A percentile compares a stretch with the other conserved stretches of the same genome.
phyloP scores from a whole-genome alignment of 2,329 filamentous ascomycete genomes.

The Aspergillus novofumigatus region DNA sequence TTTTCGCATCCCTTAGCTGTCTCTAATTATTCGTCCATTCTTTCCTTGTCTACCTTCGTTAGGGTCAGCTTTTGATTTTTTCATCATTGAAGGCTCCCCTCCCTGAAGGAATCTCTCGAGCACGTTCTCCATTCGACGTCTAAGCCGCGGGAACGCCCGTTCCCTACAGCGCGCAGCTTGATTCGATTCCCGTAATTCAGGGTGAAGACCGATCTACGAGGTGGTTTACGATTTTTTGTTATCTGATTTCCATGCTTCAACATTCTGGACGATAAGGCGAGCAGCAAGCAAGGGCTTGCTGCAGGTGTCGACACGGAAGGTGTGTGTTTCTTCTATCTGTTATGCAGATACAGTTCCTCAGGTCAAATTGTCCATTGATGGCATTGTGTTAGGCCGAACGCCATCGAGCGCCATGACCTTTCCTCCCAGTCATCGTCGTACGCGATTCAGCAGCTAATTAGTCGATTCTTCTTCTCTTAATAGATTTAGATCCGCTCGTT shows the following conservation, averaged over 20 bases:
- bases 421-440: background rate
- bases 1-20: slow-evolving; percentile 25
- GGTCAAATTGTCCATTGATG: slow-evolving; percentile 6
- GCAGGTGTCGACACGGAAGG: slow-evolving; percentile 46
- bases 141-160: slow-evolving; percentile 5
- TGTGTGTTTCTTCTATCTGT: slow-evolving; percentile 21
- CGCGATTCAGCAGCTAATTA: slow-evolving; percentile 5
- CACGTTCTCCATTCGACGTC: background rate
- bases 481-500: slow-evolving; percentile 36
- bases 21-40: slow-evolving; percentile 24
- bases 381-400: background rate
- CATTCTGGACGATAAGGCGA: slow-evolving; percentile 42
- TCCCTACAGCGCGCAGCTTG: slow-evolving; percentile 3
- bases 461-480: slow-evolving; percentile 10
- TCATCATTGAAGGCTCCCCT: slow-evolving; percentile 15
- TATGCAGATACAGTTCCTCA: background rate
- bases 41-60: slow-evolving; percentile 1
- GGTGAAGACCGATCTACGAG: slow-evolving; percentile 21
- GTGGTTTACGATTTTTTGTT: slow-evolving; percentile 21
- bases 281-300: slow-evolving; percentile 48
- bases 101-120: background rate
- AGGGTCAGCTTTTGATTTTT: slow-evolving; percentile 6
- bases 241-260: slow-evolving; percentile 44
- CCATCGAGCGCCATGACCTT: background rate
- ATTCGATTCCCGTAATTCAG: slow-evolving; percentile 6